Conservation (phyloP, 2,329 filamentous ascomycete species). For the Boeremia exigua region DNA sequence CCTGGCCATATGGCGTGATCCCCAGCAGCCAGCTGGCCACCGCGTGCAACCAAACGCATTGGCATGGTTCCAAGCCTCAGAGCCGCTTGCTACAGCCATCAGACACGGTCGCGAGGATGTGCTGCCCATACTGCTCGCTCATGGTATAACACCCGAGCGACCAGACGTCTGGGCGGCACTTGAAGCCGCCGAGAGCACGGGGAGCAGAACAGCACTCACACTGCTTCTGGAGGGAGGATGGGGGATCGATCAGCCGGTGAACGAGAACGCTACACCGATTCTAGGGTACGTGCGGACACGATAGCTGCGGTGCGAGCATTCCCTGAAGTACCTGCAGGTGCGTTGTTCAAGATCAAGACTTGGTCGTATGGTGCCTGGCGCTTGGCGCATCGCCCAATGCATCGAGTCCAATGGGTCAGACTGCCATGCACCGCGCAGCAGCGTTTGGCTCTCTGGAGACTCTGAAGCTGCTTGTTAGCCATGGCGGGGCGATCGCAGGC, state of each 20-base stretch:
- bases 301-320: not conserved
- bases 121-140: not conserved
- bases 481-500: not conserved
- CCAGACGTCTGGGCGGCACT: not conserved
- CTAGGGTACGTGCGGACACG: not conserved
- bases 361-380: not conserved
- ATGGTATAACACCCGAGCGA: not conserved
- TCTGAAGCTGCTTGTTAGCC: not conserved
- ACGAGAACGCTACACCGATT: not conserved
- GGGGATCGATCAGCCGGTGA: not conserved
- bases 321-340: not conserved
- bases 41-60: not conserved
- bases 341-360: not conserved
- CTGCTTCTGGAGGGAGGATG: not conserved
- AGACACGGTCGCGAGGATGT: not conserved
- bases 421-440: conserved; percentile 2
- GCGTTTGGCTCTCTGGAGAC: not conserved
- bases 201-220: not conserved
- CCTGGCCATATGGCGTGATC: not conserved
- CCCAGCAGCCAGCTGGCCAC: not conserved
- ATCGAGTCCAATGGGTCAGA: not conserved
- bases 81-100: not conserved
- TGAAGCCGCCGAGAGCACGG: not conserved
- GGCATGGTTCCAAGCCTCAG: not conserved
- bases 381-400: conserved; percentile 1